Base-by-base conservation (phyloP, 2,329 filamentous ascomycete species). In the Trichoderma lentiforme region DNA sequence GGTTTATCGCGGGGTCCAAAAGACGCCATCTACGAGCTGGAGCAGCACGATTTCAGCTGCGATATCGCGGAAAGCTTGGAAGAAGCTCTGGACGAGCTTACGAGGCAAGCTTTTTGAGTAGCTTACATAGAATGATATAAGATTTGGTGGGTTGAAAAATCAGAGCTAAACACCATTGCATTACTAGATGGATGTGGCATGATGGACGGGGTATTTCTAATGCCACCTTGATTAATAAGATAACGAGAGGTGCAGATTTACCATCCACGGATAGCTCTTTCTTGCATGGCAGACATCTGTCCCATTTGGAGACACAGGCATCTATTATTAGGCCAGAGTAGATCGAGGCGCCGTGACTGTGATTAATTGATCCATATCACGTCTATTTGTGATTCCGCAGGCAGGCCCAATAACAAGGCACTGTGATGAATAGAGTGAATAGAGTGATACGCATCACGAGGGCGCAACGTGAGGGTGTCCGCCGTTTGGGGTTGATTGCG, bases 401-500 rank as follows among this genome's bases (percentile, higher is more conserved):
- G 56, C 56, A 9, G n/a, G 3, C 56, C 56, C 56, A 39, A 21
- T 56, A 30, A 39, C 32, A 28, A 58, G 34, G 53, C 34, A 24
- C 18, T 6, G 66, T 61, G 66, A 69, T 36, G 39, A 6, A n/a
- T 18, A 61, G 47, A 61, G 36, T 28, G 36, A 61, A n/a, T 18
- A 61, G 47, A 61, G 36, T 28, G 36, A 61, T 11, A 60, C 28
- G n/a, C 56, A 60, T 60, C 28, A 60, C 56, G 18, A 53, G 36
- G 56, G 66, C 56, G 56, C 66, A 69, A 60, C 60, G 28, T 61
- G 66, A 69, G 28, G 57, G 53, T 36, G 39, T 61, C 66, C 57
- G 66, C 66, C 18, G 66, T 69, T 69, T 69, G 57, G 66, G 11
- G 57, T 69, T 69, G n/a, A 69, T 69, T 69, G 36, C 51, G 39